Conservation (phyloP, 306 rosid species). For the Vigna radiata region DNA sequence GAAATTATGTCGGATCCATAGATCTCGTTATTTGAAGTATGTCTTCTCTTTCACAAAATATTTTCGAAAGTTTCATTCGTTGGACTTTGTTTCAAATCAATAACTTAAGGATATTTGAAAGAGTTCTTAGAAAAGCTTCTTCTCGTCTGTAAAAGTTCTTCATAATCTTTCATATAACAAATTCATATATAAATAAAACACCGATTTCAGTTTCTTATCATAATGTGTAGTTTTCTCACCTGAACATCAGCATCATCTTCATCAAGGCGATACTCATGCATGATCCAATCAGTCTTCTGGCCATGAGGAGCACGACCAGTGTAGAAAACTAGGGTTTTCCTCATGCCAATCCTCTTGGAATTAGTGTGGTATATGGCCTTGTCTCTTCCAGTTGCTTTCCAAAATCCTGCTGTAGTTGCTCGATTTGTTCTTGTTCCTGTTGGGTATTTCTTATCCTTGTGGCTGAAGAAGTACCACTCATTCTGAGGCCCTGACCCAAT, state of each 20-base stretch:
- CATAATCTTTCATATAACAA: neutral
- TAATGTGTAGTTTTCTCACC: constrained; percentile 42
- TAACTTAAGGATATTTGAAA: too few species aligned
- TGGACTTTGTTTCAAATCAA: neutral
- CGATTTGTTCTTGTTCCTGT: constrained; percentile 95
- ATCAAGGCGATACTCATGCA: constrained; percentile 97
- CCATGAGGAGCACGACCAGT: constrained; percentile 99
- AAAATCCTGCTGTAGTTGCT: constrained; percentile 93
- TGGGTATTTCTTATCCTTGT: constrained; percentile 96
- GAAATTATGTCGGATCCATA: neutral
- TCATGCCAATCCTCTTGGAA: constrained; percentile 91
- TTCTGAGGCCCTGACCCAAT: constrained; percentile 95
- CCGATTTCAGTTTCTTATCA: neutral
- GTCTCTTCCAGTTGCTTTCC: constrained; percentile 99
- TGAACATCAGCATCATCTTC: constrained; percentile 74
- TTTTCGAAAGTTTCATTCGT: neutral
- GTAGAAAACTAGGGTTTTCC: constrained; percentile 95
- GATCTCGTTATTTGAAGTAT: neutral
- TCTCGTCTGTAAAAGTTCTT: too few species aligned
- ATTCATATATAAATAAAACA: neutral
- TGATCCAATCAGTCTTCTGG: constrained; percentile 98
- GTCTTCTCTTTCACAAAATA: too few species aligned
- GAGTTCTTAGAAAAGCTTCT: too few species aligned
- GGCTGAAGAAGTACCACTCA: constrained; percentile 99
- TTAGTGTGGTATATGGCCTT: constrained; percentile 77